Percentiles rank a stretch among this genome's conserved stretches.
Evolutionary conservation across 2,329 filamentous ascomycete species (phyloP).

Genomic region (Helotiales sp.): DNA sequence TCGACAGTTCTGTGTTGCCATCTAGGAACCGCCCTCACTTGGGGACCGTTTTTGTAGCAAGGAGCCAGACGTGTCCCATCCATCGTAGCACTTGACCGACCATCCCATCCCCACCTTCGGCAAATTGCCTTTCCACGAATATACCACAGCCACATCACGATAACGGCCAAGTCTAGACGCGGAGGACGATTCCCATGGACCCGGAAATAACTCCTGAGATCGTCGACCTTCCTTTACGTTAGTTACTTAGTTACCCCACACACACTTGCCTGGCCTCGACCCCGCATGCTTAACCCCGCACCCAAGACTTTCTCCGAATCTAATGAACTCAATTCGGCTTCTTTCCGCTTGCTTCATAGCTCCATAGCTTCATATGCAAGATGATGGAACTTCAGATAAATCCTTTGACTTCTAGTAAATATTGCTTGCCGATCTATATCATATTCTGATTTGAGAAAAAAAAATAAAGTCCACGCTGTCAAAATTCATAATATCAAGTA

Average conservation of each 20-base stretch:
- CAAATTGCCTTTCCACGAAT: too few species aligned
- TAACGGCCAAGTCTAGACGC: neutral
- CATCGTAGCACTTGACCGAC: too few species aligned
- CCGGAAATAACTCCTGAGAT: neutral
- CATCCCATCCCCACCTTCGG: too few species aligned
- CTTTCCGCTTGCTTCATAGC: neutral
- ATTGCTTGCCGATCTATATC: too few species aligned
- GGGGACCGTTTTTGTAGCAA: neutral
- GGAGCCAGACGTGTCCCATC: too few species aligned
- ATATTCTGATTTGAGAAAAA: too few species aligned
- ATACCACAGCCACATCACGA: too few species aligned
- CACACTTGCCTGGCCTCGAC: neutral
- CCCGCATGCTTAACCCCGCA: conserved; percentile 1
- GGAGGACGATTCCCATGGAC: neutral
- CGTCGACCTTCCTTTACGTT: too few species aligned
- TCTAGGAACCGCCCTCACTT: neutral
- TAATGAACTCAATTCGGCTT: neutral
- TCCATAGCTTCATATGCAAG: neutral
- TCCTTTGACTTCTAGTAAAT: too few species aligned
- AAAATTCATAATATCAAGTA: too few species aligned
- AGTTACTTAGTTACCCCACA: conserved; percentile 16
- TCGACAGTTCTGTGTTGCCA: neutral
- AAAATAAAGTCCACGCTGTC: too few species aligned
- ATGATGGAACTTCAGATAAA: neutral
- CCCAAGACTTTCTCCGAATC: neutral